Percentiles rank a stretch among this genome's conserved stretches.
These are phyloP conservation scores for Pythium pyrilobum DNA, from an alignment of 352 stramenopile genomes.

Conservation along the genomic window DNA sequence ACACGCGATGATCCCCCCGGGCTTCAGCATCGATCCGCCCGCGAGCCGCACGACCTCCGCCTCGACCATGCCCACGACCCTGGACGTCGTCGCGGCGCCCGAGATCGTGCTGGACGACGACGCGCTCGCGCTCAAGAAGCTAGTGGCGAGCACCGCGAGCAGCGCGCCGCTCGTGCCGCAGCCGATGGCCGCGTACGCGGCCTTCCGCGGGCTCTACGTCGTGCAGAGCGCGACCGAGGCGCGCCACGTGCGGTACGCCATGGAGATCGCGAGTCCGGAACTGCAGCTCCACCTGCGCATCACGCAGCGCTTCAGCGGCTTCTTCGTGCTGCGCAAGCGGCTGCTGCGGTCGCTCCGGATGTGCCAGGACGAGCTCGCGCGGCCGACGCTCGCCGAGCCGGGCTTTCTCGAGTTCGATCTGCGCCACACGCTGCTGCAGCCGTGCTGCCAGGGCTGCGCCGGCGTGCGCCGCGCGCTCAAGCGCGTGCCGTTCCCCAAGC, in stretches of 20 bases:
- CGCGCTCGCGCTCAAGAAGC: slow-evolving; percentile 6
- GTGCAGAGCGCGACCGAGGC: slow-evolving; percentile 44
- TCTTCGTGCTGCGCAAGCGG: slow-evolving; percentile 43
- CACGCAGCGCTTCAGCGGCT: slow-evolving; percentile 58
- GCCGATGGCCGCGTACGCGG: background rate
- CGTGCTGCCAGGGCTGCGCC: slow-evolving; percentile 36
- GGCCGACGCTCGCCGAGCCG: slow-evolving; percentile 8
- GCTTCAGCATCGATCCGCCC: slow-evolving; percentile 18
- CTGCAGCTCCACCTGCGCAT: slow-evolving; percentile 39
- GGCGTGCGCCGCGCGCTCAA: slow-evolving; percentile 31
- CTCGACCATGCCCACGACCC: background rate
- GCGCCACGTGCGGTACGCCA: slow-evolving; percentile 59
- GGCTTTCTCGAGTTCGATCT: background rate
- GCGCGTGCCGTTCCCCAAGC: slow-evolving; percentile 40
- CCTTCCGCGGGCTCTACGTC: slow-evolving; percentile 31
- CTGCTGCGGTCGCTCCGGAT: slow-evolving; percentile 39
- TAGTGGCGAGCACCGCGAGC: background rate
- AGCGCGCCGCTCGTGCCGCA: background rate
- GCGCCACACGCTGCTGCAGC: background rate
- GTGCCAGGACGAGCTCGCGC: slow-evolving; percentile 24
- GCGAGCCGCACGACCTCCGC: background rate
- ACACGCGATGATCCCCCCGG: slow-evolving; percentile 6
- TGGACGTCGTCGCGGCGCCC: background rate
- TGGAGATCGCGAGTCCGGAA: slow-evolving; percentile 42
- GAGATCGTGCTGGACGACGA: slow-evolving; percentile 1